Evolutionary conservation across 257 asterid genomes (phyloP), one percentile per base, ranked within the genome.

Genomic region (Osmanthus fragrans): DNA sequence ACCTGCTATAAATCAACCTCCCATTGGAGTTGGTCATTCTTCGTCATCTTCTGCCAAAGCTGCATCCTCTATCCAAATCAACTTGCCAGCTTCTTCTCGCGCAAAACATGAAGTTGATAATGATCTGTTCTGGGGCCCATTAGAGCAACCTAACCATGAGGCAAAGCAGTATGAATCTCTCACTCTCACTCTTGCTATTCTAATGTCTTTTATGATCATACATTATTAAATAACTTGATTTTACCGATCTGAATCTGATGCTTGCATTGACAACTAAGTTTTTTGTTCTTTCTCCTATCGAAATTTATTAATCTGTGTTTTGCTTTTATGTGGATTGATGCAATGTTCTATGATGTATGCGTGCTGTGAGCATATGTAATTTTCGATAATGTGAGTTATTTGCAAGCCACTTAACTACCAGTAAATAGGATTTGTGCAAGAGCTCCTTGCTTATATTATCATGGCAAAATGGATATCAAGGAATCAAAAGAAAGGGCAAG

Each of bases 101-200:
- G 70, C 90, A 5, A 93, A 92, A 69, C 82, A 83, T 64, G 88
- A 84, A 77, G 90, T 82, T 74, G 99, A 96, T 72, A 97, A 93
- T 81, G 99, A 96, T 86, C 82, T 95, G 51, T 96, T 96, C 84
- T 96, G 99, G 98, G 99, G 98, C 10, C 91, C 97, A 54, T 27
- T 85, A 66, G 99, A 96, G 77, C 92, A 89, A 81, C 87, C 94
- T 71, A 92, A 85, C 80, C 89, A 85, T 77, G 98, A 90, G 80
- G 69, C 86, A 23, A 93, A 90, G 84, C 91, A 87, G 98, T 93
- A 94, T 73, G 94, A 12, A n/a, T 80, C 82, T 75, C 27, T 25
- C 27, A 25, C 82, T 75, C 72, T 80, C 33, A 27, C 33, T 12
- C 36, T 27, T 11, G 34, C 33, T 25, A 27, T 11, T 63, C 15